Evolutionary conservation across 139 green algal genomes (phyloP).

Genomic region (Closterium sp.): DNA sequence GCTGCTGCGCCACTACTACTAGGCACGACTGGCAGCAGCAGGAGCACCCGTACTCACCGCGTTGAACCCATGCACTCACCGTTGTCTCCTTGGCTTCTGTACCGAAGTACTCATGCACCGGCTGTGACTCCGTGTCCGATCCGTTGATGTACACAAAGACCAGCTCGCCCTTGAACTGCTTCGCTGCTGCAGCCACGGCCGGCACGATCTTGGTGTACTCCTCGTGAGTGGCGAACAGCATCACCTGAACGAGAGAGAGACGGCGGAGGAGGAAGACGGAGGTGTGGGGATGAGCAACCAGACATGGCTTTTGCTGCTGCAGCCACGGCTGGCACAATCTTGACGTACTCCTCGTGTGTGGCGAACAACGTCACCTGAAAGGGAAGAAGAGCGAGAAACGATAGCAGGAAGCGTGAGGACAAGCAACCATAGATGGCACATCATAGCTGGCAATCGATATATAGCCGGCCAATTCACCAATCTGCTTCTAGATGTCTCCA

Average conservation of each 20-base stretch:
- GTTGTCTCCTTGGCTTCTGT: neutral
- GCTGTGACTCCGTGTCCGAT: too few species aligned
- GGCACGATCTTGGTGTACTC: neutral
- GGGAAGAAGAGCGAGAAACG: neutral
- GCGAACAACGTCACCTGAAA: neutral
- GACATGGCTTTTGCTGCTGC: neutral
- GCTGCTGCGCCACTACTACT: too few species aligned
- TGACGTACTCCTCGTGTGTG: neutral
- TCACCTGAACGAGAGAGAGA: neutral
- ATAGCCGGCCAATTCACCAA: neutral
- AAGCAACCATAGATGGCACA: neutral
- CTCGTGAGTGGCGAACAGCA: neutral
- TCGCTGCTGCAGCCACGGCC: neutral
- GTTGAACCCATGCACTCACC: neutral
- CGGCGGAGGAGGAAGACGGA: neutral
- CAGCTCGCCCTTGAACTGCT: conserved; percentile 8
- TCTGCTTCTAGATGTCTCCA: neutral
- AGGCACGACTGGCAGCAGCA: too few species aligned
- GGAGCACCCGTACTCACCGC: too few species aligned
- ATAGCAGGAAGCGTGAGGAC: neutral
- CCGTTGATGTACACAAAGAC: neutral
- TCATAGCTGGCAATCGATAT: neutral
- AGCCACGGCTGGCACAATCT: neutral
- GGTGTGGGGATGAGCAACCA: neutral
- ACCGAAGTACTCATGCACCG: neutral